A percentile compares a stretch with the other conserved stretches of the same genome.
These are phyloP conservation scores for Microbotryum scabiosae DNA, from an alignment of 1,284 basidiomycete species.

Conservation along the genomic window DNA sequence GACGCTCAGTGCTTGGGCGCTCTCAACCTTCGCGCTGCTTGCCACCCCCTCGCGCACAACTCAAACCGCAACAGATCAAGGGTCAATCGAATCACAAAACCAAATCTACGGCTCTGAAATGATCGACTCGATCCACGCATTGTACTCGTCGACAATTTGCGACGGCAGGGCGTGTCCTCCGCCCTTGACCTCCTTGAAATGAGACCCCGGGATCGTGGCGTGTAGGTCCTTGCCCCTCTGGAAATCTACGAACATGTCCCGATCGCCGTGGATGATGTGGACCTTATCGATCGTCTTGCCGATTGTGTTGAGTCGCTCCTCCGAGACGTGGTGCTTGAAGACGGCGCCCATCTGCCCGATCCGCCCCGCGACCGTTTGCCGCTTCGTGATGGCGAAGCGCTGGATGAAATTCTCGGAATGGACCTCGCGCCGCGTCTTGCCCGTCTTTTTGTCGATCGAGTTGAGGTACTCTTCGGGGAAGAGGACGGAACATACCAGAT, in stretches of 20 bases:
- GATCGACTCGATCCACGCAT: constrained; percentile 14
- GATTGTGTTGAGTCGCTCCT: constrained; percentile 51
- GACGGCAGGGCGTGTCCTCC: constrained; percentile 24
- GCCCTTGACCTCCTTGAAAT: constrained; percentile 14
- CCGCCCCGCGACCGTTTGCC: constrained; percentile 56
- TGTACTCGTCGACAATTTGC: constrained; percentile 22
- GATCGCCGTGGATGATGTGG: constrained; percentile 62
- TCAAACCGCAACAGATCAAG: too few species aligned
- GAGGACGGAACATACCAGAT: constrained; percentile 54
- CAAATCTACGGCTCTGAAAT: too few species aligned
- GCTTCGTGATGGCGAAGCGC: constrained; percentile 52
- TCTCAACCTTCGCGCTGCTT: too few species aligned
- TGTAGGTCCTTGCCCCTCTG: constrained; percentile 54
- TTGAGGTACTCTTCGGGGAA: constrained; percentile 54
- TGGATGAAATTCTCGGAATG: constrained; percentile 46
- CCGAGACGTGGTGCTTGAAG: constrained; percentile 53
- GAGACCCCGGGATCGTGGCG: constrained; percentile 50
- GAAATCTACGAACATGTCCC: constrained; percentile 58
- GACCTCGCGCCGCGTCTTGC: constrained; percentile 6
- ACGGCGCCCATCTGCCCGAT: constrained; percentile 68
- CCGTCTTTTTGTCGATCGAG: constrained; percentile 16
- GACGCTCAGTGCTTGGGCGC: too few species aligned
- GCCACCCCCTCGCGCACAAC: too few species aligned
- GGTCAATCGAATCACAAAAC: too few species aligned
- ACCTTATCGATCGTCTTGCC: constrained; percentile 54